Evolutionary conservation across 2,329 filamentous ascomycete genomes (phyloP), one percentile per base, ranked within the genome.

Genomic region (Pyrenochaeta sp.): DNA sequence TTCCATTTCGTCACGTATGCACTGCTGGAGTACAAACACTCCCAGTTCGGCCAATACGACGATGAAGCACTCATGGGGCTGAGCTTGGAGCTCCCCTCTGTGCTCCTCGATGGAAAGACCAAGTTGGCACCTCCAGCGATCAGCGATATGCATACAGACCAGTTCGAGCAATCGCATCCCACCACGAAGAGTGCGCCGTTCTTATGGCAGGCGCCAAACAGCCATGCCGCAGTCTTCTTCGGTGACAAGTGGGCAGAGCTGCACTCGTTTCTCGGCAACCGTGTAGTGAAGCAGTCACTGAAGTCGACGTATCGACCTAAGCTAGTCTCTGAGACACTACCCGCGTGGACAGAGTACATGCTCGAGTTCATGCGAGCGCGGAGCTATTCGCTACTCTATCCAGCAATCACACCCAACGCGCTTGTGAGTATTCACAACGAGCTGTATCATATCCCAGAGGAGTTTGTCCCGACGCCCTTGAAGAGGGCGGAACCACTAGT

Each of bases 181-280:
- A 64, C 75, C 23, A 66, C 73, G 4, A 44, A 77, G 4, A 65
- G 50, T 29, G 83, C 84, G 0, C 82, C 90, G 0, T 96, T 96
- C 67, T 79, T 96, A 7, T 97, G 92, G 88, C 90, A 97, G 75
- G 86, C 88, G 2, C 93, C 94, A 4, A 90, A 87, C 60, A 91
- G 89, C 68, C 90, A 95, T 59, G 93, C 94, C 0, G 85, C 88
- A 10, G 81, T 99, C 9, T 89, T 94, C 71, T 87, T 95, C 50
- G 92, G 93, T 37, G 86, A 92, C 42, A 92, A 89, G 68, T 99
- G 95, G 95, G 79, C 85, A 11, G 91, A 96, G 63, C 83, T 97
- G 9, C 92, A 97, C 71, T 84, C 87, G 10, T 95, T 96, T 64
- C 83, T 96, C 2, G 85, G 89, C 10, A 82, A 84, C 42, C 80